Percentiles rank a stretch among this genome's conserved stretches.
phyloP scores from a whole-genome alignment of 192 early-diverging fungal species.

The Entophlyctis helioformis region DNA sequence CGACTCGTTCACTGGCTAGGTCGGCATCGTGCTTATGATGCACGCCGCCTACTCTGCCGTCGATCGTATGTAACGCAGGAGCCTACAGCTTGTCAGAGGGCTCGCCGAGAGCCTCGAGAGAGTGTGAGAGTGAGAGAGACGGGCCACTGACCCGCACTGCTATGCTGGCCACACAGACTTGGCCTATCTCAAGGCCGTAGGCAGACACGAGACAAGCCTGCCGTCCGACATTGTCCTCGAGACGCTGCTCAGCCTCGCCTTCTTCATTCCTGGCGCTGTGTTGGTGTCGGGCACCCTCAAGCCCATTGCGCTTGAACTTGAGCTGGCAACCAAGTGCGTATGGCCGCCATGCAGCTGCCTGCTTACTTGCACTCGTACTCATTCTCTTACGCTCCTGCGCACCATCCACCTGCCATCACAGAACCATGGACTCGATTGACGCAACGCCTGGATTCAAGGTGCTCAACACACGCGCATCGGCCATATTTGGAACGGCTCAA shows the following conservation, averaged over 20 bases:
- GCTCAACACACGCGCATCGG: constrained; percentile 6
- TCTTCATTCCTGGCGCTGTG: constrained; percentile 5
- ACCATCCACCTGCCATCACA: not conserved
- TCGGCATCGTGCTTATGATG: constrained; percentile 9
- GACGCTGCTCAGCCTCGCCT: constrained; percentile 4
- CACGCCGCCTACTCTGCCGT: constrained; percentile 18
- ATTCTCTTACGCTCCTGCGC: not conserved
- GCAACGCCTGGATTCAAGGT: constrained; percentile 2
- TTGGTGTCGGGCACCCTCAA: constrained; percentile 8
- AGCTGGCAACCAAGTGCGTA: constrained; percentile 3
- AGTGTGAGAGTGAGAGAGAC: not conserved
- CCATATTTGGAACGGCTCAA: too few species aligned
- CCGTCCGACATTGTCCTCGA: constrained; percentile 11
- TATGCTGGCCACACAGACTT: constrained; percentile 5
- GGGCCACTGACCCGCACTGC: not conserved
- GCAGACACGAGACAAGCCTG: constrained; percentile 1
- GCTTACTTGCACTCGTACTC: not conserved
- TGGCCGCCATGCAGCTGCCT: not conserved
- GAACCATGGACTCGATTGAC: constrained; percentile 8
- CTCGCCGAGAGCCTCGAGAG: too few species aligned
- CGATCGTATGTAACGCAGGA: too few species aligned
- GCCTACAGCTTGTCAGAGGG: too few species aligned
- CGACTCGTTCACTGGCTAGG: too few species aligned
- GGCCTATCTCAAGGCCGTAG: constrained; percentile 11
- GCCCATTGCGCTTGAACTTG: constrained; percentile 5